Conservation (phyloP, 2,329 filamentous ascomycete species). For the Cryphonectria japonica region DNA sequence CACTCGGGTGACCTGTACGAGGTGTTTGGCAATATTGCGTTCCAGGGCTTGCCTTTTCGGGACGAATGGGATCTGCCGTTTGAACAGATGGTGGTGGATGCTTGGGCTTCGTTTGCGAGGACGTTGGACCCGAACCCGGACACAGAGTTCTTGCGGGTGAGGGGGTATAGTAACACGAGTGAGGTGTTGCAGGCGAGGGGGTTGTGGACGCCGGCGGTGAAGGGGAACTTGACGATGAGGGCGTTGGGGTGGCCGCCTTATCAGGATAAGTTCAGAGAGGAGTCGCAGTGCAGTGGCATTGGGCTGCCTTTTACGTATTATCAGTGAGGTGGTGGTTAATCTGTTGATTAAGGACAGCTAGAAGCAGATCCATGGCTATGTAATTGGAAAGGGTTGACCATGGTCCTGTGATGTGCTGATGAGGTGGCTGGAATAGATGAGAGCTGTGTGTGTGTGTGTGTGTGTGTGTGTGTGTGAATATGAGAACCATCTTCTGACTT, state of each 20-base stretch:
- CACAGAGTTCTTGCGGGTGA: slow-evolving; percentile 46
- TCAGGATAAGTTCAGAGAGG: slow-evolving; percentile 49
- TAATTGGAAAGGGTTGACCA: not conserved
- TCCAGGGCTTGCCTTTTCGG: slow-evolving; percentile 47
- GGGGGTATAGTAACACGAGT: slow-evolving; percentile 43
- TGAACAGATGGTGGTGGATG: slow-evolving; percentile 47
- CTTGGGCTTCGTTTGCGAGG: slow-evolving; percentile 56
- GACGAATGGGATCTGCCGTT: slow-evolving; percentile 48
- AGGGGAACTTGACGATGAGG: slow-evolving; percentile 47
- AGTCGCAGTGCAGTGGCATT: slow-evolving; percentile 53
- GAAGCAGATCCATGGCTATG: not conserved
- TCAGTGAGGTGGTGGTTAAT: slow-evolving; percentile 29
- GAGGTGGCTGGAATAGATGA: too few relatives aligned
- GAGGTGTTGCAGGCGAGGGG: slow-evolving; percentile 36
- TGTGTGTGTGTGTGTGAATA: not conserved
- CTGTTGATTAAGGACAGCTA: not conserved
- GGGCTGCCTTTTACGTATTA: slow-evolving; percentile 51
- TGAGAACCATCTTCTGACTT: not conserved
- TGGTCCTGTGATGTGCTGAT: not conserved
- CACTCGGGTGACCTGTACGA: slow-evolving; percentile 61
- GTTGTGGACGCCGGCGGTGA: slow-evolving; percentile 42
- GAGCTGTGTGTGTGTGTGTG: too few relatives aligned
- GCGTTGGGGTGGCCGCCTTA: slow-evolving; percentile 50
- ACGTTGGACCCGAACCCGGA: slow-evolving; percentile 56
- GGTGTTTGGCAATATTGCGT: slow-evolving; percentile 55